These are phyloP conservation scores for Fusarium nygamai DNA, from an alignment of 2,329 filamentous ascomycete species.

Conservation along the genomic window DNA sequence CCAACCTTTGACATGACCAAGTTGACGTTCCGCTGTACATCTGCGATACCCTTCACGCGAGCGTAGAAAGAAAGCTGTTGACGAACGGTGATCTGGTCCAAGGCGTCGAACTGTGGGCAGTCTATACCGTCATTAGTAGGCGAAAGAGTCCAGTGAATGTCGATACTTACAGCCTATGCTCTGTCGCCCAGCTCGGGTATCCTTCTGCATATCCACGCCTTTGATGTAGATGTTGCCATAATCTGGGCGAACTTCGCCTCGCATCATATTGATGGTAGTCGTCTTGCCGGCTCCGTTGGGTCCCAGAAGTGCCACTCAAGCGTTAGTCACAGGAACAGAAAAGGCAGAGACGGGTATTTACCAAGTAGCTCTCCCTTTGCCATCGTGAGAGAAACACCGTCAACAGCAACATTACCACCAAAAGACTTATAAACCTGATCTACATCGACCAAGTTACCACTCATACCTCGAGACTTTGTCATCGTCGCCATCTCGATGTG, in stretches of 20 bases:
- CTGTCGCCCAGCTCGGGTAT: slow-evolving; percentile 69
- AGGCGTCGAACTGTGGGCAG: slow-evolving; percentile 77
- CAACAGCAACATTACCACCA: neutral
- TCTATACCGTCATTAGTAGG: slow-evolving; percentile 47
- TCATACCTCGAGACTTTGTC: neutral
- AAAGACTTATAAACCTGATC: neutral
- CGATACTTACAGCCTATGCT: slow-evolving; percentile 62
- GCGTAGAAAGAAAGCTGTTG: slow-evolving; percentile 81
- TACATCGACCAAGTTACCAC: neutral
- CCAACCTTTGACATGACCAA: slow-evolving; percentile 73
- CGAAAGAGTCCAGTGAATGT: fast-evolving
- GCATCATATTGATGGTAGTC: slow-evolving; percentile 10
- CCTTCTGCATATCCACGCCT: slow-evolving; percentile 69
- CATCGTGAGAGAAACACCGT: neutral
- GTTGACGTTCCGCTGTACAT: slow-evolving; percentile 56
- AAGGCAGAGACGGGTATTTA: neutral
- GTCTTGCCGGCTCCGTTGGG: slow-evolving; percentile 23
- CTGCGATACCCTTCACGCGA: slow-evolving; percentile 71
- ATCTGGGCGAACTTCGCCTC: slow-evolving; percentile 5
- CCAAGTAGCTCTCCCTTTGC: neutral
- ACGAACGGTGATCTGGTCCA: slow-evolving; percentile 78
- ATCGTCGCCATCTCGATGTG: neutral
- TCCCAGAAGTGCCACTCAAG: neutral
- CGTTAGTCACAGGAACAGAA: neutral
- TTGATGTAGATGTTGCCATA: slow-evolving; percentile 71